phyloP scores from a whole-genome alignment of 164 flowering plant species.

The Stephania yunnanensis region DNA sequence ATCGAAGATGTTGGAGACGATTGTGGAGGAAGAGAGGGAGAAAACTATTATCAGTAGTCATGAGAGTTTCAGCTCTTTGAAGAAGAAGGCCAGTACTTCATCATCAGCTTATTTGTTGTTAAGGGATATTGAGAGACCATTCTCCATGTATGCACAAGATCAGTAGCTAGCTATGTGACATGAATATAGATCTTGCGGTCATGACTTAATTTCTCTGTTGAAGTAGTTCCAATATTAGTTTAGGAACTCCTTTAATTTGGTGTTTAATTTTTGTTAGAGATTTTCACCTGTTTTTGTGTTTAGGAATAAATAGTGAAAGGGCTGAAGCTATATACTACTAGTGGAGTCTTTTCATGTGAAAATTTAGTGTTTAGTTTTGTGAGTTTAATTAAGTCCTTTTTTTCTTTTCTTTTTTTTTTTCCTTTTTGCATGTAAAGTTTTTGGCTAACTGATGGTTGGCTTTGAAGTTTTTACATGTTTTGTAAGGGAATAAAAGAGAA shows the following conservation, averaged over 20 bases:
- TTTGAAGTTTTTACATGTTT: neutral
- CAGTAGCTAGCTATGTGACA: too few species aligned
- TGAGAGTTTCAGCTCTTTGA: neutral
- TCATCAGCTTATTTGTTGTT: neutral
- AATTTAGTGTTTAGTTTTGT: neutral
- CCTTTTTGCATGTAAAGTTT: neutral
- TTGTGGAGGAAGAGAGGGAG: constrained; percentile 44
- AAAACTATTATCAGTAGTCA: neutral
- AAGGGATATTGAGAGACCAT: neutral
- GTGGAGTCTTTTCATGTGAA: neutral
- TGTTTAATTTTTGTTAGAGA: neutral
- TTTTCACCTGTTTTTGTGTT: neutral
- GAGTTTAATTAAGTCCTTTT: neutral
- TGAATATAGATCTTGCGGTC: neutral
- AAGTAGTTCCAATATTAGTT: neutral
- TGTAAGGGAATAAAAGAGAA: neutral
- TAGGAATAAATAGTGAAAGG: neutral
- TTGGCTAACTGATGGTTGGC: neutral
- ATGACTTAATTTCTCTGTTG: neutral
- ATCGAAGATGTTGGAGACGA: constrained; percentile 46
- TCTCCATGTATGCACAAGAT: neutral
- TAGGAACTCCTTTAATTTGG: neutral
- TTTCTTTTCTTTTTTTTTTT: neutral
- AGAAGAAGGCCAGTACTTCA: neutral
- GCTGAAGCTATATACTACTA: neutral